phyloP scores from a whole-genome alignment of 345 rosid genomes.

The Clarkia xantiana region DNA sequence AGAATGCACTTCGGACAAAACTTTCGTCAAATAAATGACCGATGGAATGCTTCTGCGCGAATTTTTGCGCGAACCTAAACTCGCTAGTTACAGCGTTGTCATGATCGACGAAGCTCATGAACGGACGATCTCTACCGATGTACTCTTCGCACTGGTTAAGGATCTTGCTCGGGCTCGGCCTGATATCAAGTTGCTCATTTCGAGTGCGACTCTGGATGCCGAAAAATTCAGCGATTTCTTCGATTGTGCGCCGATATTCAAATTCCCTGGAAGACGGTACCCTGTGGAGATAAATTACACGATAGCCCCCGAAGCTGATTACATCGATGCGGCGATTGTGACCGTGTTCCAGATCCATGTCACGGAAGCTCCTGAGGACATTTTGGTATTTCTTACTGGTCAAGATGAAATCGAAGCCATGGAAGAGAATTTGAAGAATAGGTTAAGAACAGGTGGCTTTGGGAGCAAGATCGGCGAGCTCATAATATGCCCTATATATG shows the following conservation, averaged over 20 bases:
- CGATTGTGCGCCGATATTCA: constrained; percentile 87
- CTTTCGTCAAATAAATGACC: constrained; percentile 84
- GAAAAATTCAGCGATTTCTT: constrained; percentile 95
- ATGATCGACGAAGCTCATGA: constrained; percentile 99
- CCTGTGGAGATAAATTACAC: constrained; percentile 92
- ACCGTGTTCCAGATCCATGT: constrained; percentile 84
- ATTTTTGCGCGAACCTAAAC: constrained; percentile 85
- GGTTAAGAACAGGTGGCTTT: constrained; percentile 73
- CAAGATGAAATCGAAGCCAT: constrained; percentile 97
- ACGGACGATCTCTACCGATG: constrained; percentile 94
- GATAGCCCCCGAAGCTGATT: constrained; percentile 96
- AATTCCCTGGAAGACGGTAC: constrained; percentile 88
- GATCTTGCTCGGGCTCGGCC: constrained; percentile 77
- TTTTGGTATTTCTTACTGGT: constrained; percentile 81
- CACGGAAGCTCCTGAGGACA: constrained; percentile 68
- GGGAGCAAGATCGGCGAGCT: constrained; percentile 91
- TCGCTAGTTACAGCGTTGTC: constrained; percentile 77
- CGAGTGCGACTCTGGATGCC: constrained; percentile 97
- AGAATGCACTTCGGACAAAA: constrained; percentile 95
- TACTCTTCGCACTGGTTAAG: constrained; percentile 88
- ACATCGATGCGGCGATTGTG: constrained; percentile 89
- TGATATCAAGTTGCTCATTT: constrained; percentile 76
- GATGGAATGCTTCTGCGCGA: constrained; percentile 96
- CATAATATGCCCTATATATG: constrained; percentile 91
- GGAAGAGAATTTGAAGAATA: constrained; percentile 78